Evolutionary conservation across 805 yeast species (phyloP), one percentile per base, ranked within the genome.

Genomic region (Lipomyces oligophaga): DNA sequence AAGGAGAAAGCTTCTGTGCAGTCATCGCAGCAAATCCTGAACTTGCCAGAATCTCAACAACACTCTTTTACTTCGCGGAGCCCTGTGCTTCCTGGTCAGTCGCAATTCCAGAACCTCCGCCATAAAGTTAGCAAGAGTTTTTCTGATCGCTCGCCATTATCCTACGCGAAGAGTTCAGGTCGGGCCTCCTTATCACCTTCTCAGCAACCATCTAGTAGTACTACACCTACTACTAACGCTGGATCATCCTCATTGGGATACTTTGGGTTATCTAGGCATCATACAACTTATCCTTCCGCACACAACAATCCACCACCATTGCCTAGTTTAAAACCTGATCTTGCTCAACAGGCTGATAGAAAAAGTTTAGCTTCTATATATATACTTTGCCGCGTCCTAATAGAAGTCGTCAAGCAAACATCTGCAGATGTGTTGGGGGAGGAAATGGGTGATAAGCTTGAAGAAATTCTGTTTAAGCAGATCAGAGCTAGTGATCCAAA

Each of bases 391-490:
- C 76, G 98, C 35, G 97, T 89, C 0, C 72, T 93, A 42, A 85
- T 90, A 45, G 97, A 90, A 61, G 88, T 93, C 10, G 95, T 90
- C 16, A 80, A 81, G 56, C 97, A 90, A 62, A 80, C 94, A 0
- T 81, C 95, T 5, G 70, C 76, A n/a, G 81, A 78, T 8, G 75
- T 77, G 0, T 72, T 81, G 44, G 94, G 89, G 5, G 86, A 80
- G 40, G 95, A 85, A 49, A 70, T 90, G 31, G 83, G 85, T 16
- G 85, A 80, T 39, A 85, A 85, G 58, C 70, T 93, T 7, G 97
- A 93, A 64, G 97, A 93, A 57, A 89, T 89, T 41, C 94, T 90
- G 24, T 93, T 87, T 69, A 81, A 86, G 13, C 97, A 93, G 64
- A 68, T 93, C 45, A 79, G 85, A 55, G 80, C 89, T 2, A 86